Conservation (phyloP, 495 filamentous ascomycete species). For the Neurospora sp. region DNA sequence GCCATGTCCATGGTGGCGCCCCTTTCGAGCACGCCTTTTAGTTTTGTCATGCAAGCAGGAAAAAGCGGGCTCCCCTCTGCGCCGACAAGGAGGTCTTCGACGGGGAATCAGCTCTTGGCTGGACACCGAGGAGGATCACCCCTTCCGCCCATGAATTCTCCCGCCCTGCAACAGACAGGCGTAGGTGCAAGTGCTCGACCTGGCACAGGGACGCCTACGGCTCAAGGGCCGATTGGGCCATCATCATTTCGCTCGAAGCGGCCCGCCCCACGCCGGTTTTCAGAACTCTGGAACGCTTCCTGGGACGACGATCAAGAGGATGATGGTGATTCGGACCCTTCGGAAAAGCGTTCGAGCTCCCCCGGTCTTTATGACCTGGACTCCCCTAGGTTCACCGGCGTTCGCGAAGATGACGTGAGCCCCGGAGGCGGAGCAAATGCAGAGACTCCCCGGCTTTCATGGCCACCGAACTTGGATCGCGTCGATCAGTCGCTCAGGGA, state of each 20-base stretch:
- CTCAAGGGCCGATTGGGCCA: neutral
- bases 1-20: neutral
- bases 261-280: neutral
- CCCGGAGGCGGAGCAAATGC: neutral
- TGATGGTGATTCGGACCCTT: neutral
- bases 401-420: neutral
- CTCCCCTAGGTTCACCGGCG: neutral
- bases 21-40: neutral
- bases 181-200: neutral
- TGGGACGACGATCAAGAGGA: neutral
- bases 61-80: neutral
- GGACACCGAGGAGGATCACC: neutral
- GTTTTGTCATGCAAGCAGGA: neutral
- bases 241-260: neutral
- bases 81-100: neutral
- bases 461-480: neutral
- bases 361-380: neutral
- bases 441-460: neutral
- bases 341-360: neutral
- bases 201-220: neutral
- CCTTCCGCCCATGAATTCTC: neutral
- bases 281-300: neutral
- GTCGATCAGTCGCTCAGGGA: neutral
- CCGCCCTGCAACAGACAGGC: neutral
- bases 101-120: neutral